These are phyloP conservation scores for Mortierella claussenii DNA, from an alignment of 192 early-diverging fungal genomes.

Conservation along the genomic window DNA sequence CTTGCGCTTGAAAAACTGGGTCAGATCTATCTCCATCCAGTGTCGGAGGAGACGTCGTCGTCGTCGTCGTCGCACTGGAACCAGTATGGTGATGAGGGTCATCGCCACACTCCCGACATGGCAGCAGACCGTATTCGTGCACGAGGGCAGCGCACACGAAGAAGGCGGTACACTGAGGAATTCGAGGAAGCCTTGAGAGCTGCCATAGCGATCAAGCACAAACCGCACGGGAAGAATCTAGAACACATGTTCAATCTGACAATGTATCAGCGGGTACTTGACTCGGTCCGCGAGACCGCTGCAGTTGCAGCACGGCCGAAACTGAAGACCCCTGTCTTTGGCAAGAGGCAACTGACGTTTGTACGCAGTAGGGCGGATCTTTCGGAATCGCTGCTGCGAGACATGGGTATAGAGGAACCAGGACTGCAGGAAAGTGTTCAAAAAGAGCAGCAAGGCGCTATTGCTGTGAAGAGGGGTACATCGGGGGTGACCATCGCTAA, in stretches of 20 bases:
- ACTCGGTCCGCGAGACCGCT: constrained; percentile 6
- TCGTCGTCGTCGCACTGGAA: neutral
- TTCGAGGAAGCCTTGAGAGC: neutral
- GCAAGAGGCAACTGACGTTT: constrained; percentile 16
- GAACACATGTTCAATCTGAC: constrained; percentile 33
- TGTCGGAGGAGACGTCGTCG: constrained; percentile 4
- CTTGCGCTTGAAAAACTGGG: constrained; percentile 25
- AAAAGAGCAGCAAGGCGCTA: neutral
- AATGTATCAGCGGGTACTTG: constrained; percentile 32
- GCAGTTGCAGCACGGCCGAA: neutral
- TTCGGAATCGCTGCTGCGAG: neutral
- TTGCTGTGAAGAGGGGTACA: neutral
- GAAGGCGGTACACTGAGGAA: neutral
- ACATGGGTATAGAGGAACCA: neutral
- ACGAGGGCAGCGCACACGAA: neutral
- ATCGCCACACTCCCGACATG: neutral
- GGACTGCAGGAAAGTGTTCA: neutral
- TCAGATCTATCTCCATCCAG: constrained; percentile 6
- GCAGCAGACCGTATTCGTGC: neutral
- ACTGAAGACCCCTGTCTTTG: neutral
- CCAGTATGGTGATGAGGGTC: neutral
- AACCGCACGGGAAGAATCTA: neutral
- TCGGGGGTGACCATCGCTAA: neutral
- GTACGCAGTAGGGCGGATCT: constrained; percentile 14
- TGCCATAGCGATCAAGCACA: neutral